A percentile compares a stretch with the other conserved stretches of the same genome.
Conservation (phyloP, 2,329 filamentous ascomycete genomes). For the Alternaria viburni region DNA sequence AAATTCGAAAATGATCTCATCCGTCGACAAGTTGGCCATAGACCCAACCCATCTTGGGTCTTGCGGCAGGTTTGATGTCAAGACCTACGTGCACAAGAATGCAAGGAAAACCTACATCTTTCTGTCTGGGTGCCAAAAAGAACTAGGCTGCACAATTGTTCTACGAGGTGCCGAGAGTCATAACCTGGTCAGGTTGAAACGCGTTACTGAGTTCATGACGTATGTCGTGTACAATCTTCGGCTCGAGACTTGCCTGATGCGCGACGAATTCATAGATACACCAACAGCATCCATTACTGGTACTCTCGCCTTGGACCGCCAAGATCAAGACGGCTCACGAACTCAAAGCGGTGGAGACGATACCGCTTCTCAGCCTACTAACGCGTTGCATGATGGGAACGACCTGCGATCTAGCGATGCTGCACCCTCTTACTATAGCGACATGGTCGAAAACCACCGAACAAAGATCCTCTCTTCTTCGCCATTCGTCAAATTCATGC, state of each 20-base stretch:
- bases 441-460: conserved; percentile 91
- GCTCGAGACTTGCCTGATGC: conserved; percentile 90
- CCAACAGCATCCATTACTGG: conserved; percentile 65
- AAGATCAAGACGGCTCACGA: conserved; percentile 12
- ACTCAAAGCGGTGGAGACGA: background rate
- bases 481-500: conserved; percentile 93
- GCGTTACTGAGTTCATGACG: conserved; percentile 97
- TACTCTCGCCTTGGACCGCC: conserved; percentile 27
- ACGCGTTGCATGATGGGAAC: conserved; percentile 48
- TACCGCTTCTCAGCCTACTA: background rate
- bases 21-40: conserved; percentile 88
- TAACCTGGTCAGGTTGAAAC: conserved; percentile 79
- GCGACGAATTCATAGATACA: conserved; percentile 88
- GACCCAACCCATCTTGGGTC: conserved; percentile 76
- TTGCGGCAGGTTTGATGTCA: conserved; percentile 89
- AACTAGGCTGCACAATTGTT: conserved; percentile 93
- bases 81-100: conserved; percentile 87
- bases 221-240: conserved; percentile 99
- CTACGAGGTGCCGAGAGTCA: conserved; percentile 79
- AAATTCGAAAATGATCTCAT: conserved; percentile 90
- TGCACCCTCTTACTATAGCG: conserved; percentile 90
- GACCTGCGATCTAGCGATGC: conserved; percentile 70
- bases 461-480: conserved; percentile 94
- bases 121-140: conserved; percentile 85
- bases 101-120: conserved; percentile 96